phyloP scores from a whole-genome alignment of 805 yeast species.

The Sugiyamaella mastotermitis region DNA sequence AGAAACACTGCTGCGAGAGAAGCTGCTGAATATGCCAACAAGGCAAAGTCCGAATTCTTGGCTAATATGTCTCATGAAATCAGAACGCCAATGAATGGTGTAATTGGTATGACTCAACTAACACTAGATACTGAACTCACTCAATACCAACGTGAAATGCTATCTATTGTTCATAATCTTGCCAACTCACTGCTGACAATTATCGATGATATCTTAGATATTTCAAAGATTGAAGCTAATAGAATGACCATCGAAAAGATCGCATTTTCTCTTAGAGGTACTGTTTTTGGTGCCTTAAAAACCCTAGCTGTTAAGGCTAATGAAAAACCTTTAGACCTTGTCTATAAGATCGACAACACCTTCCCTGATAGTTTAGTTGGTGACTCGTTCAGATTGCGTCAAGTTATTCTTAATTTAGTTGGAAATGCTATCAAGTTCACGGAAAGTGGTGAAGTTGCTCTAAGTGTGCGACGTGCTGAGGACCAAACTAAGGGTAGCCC shows the following conservation, averaged over 20 bases:
- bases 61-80: conserved; percentile 87
- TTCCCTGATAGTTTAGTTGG: conserved; percentile 86
- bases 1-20: conserved; percentile 91
- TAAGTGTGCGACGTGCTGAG: conserved; percentile 59
- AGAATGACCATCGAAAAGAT: conserved; percentile 90
- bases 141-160: conserved; percentile 88
- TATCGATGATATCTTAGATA: conserved; percentile 85
- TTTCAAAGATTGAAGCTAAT: conserved; percentile 89
- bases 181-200: conserved; percentile 82
- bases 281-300: conserved; percentile 84
- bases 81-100: conserved; percentile 90
- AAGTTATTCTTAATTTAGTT: conserved; percentile 77
- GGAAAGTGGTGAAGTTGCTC: conserved; percentile 71
- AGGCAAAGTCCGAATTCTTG: conserved; percentile 83
- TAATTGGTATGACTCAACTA: conserved; percentile 86
- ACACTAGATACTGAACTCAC: conserved; percentile 84
- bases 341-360: conserved; percentile 77
- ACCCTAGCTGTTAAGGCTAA: conserved; percentile 86
- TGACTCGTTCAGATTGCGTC: conserved; percentile 82
- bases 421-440: conserved; percentile 91
- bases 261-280: conserved; percentile 78
- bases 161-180: conserved; percentile 79
- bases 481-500: conserved; percentile 30
- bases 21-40: conserved; percentile 86
- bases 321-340: conserved; percentile 73